A percentile compares a stretch with the other conserved stretches of the same genome.
phyloP scores from a whole-genome alignment of 768 basidiomycete genomes.

The Boletus tylopilopsis region DNA sequence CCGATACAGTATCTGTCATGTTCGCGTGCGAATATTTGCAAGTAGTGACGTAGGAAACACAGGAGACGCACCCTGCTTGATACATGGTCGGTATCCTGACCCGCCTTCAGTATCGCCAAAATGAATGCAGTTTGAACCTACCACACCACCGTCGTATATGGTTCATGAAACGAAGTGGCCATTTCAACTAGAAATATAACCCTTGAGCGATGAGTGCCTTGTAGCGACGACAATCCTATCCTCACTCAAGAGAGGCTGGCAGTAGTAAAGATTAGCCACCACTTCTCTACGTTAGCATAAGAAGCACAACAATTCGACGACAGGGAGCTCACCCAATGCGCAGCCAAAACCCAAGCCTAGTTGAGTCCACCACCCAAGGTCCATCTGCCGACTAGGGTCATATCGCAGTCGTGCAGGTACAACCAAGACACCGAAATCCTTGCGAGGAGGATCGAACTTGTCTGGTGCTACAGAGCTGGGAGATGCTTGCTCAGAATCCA shows the following conservation, averaged over 20 bases:
- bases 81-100: conserved; percentile 59
- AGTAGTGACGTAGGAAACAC: neutral
- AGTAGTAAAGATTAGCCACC: conserved; percentile 77
- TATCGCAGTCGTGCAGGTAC: conserved; percentile 42
- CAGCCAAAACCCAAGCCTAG: conserved; percentile 45
- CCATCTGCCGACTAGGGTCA: conserved; percentile 35
- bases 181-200: conserved; percentile 23
- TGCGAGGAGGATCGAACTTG: conserved; percentile 1
- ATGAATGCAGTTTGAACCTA: neutral
- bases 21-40: neutral
- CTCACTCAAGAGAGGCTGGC: conserved; percentile 71
- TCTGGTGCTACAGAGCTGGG: neutral
- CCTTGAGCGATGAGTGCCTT: neutral
- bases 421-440: conserved; percentile 43
- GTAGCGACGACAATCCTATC: conserved; percentile 19
- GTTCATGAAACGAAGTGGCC: conserved; percentile 34
- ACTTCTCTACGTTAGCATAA: conserved; percentile 12
- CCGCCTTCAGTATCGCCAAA: neutral
- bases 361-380: conserved; percentile 39
- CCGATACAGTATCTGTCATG: conserved; percentile 23
- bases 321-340: conserved; percentile 38
- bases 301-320: neutral
- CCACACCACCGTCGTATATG: conserved; percentile 34
- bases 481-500: conserved; percentile 6
- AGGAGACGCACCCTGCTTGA: conserved; percentile 53